A percentile compares a stretch with the other conserved stretches of the same genome.
These are phyloP conservation scores for Fusarium sulawesiense DNA, from an alignment of 2,329 filamentous ascomycete genomes.

Conservation along the genomic window DNA sequence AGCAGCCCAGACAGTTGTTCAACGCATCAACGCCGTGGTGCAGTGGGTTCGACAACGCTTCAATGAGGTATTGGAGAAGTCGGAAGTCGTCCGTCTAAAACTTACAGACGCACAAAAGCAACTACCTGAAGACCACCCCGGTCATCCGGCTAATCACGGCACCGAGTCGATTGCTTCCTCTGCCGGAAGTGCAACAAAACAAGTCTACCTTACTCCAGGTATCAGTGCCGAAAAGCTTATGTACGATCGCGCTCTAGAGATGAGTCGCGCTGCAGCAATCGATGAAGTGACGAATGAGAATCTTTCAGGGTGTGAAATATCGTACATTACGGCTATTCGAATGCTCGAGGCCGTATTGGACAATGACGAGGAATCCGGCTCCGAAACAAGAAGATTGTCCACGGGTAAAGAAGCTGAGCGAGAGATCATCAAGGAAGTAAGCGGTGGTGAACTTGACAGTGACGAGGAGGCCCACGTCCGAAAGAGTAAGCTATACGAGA, in stretches of 20 bases:
- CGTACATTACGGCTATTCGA: constrained; percentile 90
- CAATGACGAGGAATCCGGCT: constrained; percentile 71
- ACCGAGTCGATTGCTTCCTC: constrained; percentile 66
- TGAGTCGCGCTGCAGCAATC: constrained; percentile 94
- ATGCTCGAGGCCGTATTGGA: constrained; percentile 97
- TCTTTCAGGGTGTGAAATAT: constrained; percentile 86
- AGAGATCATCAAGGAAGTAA: constrained; percentile 49
- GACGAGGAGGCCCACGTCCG: constrained; percentile 80
- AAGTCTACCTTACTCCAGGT: constrained; percentile 85
- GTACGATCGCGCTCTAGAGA: constrained; percentile 97
- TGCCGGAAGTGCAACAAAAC: constrained; percentile 75
- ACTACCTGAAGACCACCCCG: constrained; percentile 85
- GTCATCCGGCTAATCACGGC: constrained; percentile 83
- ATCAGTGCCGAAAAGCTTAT: constrained; percentile 96
- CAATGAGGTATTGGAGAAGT: constrained; percentile 97
- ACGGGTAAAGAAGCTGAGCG: constrained; percentile 57
- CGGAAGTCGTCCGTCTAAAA: constrained; percentile 90
- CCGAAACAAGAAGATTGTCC: constrained; percentile 42
- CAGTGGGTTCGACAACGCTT: constrained; percentile 95
- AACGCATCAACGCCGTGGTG: constrained; percentile 90
- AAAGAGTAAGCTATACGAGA: constrained; percentile 67
- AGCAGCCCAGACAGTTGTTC: constrained; percentile 63
- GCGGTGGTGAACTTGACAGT: constrained; percentile 66
- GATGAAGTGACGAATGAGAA: constrained; percentile 96
- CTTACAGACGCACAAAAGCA: constrained; percentile 86